Percentiles rank a stretch among this genome's conserved stretches.
These are phyloP conservation scores for Colletotrichum scovillei DNA, from an alignment of 2,329 filamentous ascomycete genomes.

Conservation along the genomic window DNA sequence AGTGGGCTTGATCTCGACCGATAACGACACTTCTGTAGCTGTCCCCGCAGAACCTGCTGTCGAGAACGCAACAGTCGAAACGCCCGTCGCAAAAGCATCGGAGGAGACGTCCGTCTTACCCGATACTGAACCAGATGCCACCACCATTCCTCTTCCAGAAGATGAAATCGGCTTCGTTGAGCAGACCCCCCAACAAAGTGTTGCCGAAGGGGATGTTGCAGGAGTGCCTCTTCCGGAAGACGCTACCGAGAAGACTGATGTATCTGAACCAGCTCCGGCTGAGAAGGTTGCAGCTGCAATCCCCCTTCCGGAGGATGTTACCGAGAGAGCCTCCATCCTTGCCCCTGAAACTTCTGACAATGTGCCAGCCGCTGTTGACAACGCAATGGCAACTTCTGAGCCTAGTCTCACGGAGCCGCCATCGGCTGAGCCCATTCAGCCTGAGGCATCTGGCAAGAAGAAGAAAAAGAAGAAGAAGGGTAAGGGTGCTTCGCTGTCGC, in stretches of 20 bases:
- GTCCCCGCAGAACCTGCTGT: not conserved
- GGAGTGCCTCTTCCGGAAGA: not conserved
- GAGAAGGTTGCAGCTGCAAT: not conserved
- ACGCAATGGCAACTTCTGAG: conserved; percentile 2
- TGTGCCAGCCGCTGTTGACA: not conserved
- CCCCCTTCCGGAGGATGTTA: not conserved
- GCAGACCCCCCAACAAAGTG: not conserved
- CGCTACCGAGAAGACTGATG: not conserved
- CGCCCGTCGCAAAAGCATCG: not conserved
- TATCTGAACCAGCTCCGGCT: not conserved
- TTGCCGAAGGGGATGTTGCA: not conserved
- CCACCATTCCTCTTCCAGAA: not conserved
- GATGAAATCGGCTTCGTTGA: not conserved
- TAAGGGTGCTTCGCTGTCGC: conserved; percentile 11
- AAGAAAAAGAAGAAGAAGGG: conserved; percentile 41
- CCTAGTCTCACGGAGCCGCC: not conserved
- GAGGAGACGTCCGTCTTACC: not conserved
- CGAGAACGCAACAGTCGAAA: not conserved
- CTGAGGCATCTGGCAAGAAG: conserved; percentile 37
- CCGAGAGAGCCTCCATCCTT: not conserved
- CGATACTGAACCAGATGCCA: not conserved
- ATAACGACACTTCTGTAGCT: not conserved
- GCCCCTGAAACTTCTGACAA: not conserved
- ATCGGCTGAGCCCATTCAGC: conserved; percentile 16
- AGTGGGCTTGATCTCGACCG: not conserved